Evolutionary conservation across 75 land plant genomes (phyloP).

Genomic region (Isoetes taiwanensis): DNA sequence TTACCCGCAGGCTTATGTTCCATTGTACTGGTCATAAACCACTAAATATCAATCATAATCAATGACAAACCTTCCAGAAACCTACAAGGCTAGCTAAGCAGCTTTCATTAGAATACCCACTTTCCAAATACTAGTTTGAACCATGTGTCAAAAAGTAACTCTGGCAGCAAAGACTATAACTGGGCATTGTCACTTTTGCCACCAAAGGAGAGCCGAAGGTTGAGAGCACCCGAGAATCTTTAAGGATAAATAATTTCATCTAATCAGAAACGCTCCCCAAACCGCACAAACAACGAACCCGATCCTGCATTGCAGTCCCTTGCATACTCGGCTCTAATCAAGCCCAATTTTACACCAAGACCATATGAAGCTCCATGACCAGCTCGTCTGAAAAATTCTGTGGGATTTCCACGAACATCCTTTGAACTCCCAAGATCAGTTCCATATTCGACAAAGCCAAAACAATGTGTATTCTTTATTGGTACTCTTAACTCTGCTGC

Average conservation of each 20-base stretch:
- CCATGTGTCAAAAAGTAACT: too few relatives aligned
- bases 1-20: too few relatives aligned
- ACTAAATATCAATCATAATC: too few relatives aligned
- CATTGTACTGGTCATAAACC: too few relatives aligned
- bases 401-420: constrained; percentile 95
- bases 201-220: too few relatives aligned
- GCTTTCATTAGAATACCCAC: too few relatives aligned
- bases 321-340: constrained; percentile 89
- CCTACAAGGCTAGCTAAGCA: too few relatives aligned
- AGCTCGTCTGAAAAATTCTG: constrained; percentile 76
- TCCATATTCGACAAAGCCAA: constrained; percentile 84
- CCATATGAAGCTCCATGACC: constrained; percentile 94
- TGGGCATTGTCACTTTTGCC: too few relatives aligned
- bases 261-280: constrained; percentile 68
- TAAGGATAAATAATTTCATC: neutral
- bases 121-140: too few relatives aligned
- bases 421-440: constrained; percentile 95
- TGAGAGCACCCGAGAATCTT: too few relatives aligned
- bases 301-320: constrained; percentile 81
- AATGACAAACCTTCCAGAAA: too few relatives aligned
- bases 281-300: constrained; percentile 73
- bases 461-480: constrained; percentile 60
- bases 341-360: constrained; percentile 73
- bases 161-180: too few relatives aligned
- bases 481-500: constrained; percentile 81